phyloP scores from a whole-genome alignment of 495 filamentous ascomycete species.

The Bombardia bombarda region DNA sequence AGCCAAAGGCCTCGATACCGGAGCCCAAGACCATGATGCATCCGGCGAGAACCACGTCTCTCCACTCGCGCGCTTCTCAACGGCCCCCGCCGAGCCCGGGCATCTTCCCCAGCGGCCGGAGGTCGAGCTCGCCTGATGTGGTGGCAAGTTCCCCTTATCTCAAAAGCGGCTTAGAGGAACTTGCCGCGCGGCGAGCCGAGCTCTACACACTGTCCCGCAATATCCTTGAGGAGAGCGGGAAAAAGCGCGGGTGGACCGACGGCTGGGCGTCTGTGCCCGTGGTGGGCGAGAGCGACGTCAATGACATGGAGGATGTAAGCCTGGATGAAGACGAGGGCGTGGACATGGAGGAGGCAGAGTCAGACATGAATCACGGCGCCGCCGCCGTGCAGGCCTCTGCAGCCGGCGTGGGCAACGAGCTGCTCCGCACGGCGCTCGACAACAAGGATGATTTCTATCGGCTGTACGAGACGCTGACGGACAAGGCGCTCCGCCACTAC shows the following conservation, averaged over 20 bases:
- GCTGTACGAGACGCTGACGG: slow-evolving; percentile 64
- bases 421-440: slow-evolving; percentile 42
- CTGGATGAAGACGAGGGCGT: slow-evolving; percentile 26
- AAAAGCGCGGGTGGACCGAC: slow-evolving; percentile 64
- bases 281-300: slow-evolving; percentile 40
- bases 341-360: slow-evolving; percentile 6
- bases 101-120: slow-evolving; percentile 33
- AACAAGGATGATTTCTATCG: slow-evolving; percentile 45
- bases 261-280: slow-evolving; percentile 64
- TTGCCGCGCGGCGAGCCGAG: slow-evolving; percentile 77
- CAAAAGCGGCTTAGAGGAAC: slow-evolving; percentile 67
- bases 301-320: slow-evolving; percentile 49
- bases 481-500: slow-evolving; percentile 65
- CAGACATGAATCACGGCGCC: too few species aligned
- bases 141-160: slow-evolving; percentile 28
- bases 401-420: slow-evolving; percentile 43
- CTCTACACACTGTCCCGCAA: slow-evolving; percentile 72
- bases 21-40: slow-evolving; percentile 60
- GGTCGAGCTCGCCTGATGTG: slow-evolving; percentile 17
- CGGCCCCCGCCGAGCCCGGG: slow-evolving; percentile 36
- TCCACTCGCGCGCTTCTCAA: slow-evolving; percentile 17
- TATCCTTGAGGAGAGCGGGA: slow-evolving; percentile 66
- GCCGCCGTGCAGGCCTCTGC: slow-evolving; percentile 15
- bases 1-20: slow-evolving; percentile 44
- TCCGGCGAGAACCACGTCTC: slow-evolving; percentile 47